phyloP scores from a whole-genome alignment of 208 protist species.

The Wallacemonas sp. region DNA sequence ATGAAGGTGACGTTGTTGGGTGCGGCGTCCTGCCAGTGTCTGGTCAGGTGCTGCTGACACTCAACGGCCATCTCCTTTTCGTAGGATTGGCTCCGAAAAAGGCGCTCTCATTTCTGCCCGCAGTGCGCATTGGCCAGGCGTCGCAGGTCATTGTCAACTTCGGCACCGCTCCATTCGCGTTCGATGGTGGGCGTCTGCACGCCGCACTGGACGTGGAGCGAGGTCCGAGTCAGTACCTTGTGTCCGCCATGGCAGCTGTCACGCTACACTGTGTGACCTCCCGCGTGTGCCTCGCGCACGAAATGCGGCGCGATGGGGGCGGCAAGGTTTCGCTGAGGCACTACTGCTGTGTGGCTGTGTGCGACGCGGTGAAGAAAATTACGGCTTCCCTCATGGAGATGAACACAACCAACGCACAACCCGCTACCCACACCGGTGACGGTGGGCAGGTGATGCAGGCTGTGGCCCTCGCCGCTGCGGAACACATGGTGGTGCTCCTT shows the following conservation, averaged over 20 bases:
- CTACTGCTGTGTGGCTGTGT: slow-evolving; percentile 69
- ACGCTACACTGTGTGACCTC: slow-evolving; percentile 77
- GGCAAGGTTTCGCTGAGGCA: neutral
- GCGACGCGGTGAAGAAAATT: slow-evolving; percentile 68
- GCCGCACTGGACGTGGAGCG: slow-evolving; percentile 38
- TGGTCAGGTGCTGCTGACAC: slow-evolving; percentile 80
- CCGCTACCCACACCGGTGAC: slow-evolving; percentile 21
- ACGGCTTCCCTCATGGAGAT: slow-evolving; percentile 71
- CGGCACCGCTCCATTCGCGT: slow-evolving; percentile 68
- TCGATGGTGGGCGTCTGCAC: slow-evolving; percentile 83
- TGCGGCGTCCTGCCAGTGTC: slow-evolving; percentile 77
- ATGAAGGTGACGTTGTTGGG: slow-evolving; percentile 74
- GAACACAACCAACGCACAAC: slow-evolving; percentile 20
- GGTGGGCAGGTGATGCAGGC: slow-evolving; percentile 39
- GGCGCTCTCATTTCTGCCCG: slow-evolving; percentile 56
- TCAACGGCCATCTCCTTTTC: slow-evolving; percentile 83
- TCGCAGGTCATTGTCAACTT: slow-evolving; percentile 83
- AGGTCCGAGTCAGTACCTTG: slow-evolving; percentile 75
- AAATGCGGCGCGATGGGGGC: neutral
- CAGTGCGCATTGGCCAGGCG: slow-evolving; percentile 62
- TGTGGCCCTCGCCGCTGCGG: slow-evolving; percentile 65
- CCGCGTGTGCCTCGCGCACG: slow-evolving; percentile 57
- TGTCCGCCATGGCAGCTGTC: slow-evolving; percentile 72
- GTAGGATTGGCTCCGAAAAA: slow-evolving; percentile 41
- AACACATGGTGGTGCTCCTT: slow-evolving; percentile 73